phyloP scores from a whole-genome alignment of 257 asterid species.

The Paraleonurus japonicus region DNA sequence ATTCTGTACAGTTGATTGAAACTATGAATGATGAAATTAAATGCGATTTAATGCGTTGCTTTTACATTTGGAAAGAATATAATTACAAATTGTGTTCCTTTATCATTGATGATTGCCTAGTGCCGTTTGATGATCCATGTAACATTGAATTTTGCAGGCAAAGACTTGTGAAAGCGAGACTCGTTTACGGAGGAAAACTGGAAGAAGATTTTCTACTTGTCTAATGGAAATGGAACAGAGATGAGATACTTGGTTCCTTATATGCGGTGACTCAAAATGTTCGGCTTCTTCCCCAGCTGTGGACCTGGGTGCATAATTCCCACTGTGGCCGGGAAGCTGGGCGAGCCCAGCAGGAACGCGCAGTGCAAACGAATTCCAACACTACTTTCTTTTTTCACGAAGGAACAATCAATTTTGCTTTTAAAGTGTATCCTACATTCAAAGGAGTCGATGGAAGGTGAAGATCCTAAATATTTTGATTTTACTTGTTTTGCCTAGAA shows the following conservation, averaged over 20 bases:
- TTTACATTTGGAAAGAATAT: neutral
- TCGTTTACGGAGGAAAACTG: slow-evolving; percentile 82
- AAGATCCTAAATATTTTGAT: neutral
- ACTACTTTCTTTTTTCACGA: neutral
- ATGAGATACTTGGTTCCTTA: slow-evolving; percentile 77
- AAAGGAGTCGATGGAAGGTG: neutral
- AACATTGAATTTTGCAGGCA: slow-evolving; percentile 53
- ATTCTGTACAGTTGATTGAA: neutral
- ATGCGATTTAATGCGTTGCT: neutral
- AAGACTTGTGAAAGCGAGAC: slow-evolving; percentile 63
- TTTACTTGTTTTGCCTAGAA: neutral
- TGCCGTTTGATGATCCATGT: slow-evolving; percentile 2
- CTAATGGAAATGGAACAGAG: slow-evolving; percentile 93
- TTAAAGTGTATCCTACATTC: neutral
- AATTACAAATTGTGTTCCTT: neutral
- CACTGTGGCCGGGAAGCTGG: no score
- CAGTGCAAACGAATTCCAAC: no score
- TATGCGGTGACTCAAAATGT: slow-evolving; percentile 67
- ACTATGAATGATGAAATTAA: neutral
- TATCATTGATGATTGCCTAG: slow-evolving; percentile 1
- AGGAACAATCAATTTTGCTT: neutral
- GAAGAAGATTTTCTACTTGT: slow-evolving; percentile 88
- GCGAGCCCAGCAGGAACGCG: no score
- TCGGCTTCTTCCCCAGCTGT: no score
- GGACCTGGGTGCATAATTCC: no score